These are phyloP conservation scores for Colletotrichum magnum DNA, from an alignment of 2,329 filamentous ascomycete genomes.

Conservation along the genomic window DNA sequence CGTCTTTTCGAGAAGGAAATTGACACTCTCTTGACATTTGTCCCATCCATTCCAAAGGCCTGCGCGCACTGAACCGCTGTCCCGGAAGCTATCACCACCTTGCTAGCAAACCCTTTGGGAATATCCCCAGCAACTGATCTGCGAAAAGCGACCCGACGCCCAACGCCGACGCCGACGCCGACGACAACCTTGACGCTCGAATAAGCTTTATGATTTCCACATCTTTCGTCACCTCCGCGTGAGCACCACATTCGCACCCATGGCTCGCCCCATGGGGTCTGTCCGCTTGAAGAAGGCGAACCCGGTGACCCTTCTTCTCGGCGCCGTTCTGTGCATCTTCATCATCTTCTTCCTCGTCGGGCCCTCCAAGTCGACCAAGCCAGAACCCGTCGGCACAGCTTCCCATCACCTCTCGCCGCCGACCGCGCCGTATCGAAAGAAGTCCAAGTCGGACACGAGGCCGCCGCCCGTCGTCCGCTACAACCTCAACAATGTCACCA, in stretches of 20 bases:
- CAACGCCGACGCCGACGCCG: slow-evolving; percentile 11
- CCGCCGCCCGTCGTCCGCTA: slow-evolving; percentile 93
- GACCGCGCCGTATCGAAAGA: slow-evolving; percentile 60
- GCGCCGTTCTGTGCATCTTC: slow-evolving; percentile 79
- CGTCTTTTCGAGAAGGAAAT: not conserved
- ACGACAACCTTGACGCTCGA: slow-evolving; percentile 20
- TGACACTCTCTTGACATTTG: slow-evolving; percentile 12
- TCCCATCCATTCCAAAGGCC: not conserved
- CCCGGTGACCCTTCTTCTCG: slow-evolving; percentile 81
- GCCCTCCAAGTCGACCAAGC: slow-evolving; percentile 63
- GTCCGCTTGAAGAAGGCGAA: slow-evolving; percentile 85
- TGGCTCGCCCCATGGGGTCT: slow-evolving; percentile 72
- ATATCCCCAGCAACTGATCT: not conserved
- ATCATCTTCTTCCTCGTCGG: slow-evolving; percentile 76
- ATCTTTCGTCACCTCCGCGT: slow-evolving; percentile 41
- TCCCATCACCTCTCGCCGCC: slow-evolving; percentile 61
- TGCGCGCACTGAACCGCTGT: slow-evolving; percentile 17
- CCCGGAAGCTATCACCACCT: slow-evolving; percentile 2
- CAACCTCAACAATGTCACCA: slow-evolving; percentile 94
- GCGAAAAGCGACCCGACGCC: slow-evolving; percentile 20
- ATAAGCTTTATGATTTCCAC: slow-evolving; percentile 40
- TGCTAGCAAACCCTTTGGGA: not conserved
- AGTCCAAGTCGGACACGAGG: slow-evolving; percentile 66
- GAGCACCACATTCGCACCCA: slow-evolving; percentile 48
- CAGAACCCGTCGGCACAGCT: slow-evolving; percentile 61